phyloP scores from a whole-genome alignment of 306 rosid species.

The Trifolium repens region DNA sequence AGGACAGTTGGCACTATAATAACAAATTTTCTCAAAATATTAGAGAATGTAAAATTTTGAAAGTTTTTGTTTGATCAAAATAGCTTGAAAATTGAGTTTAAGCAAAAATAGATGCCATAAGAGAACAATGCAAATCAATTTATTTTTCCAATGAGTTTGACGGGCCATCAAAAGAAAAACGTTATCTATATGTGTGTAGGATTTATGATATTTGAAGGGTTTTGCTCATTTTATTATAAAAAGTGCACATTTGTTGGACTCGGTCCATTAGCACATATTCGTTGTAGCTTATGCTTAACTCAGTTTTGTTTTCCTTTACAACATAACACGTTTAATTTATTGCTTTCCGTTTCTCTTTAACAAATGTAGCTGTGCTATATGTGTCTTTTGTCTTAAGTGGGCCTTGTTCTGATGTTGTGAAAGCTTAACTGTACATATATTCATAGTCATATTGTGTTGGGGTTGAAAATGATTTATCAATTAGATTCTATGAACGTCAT shows the following conservation, averaged over 20 bases:
- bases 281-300: not conserved
- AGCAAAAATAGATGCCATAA: not conserved
- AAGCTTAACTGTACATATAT: not conserved
- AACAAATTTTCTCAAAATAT: conserved; percentile 1
- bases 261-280: conserved; percentile 9
- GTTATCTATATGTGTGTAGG: not conserved
- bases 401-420: conserved; percentile 12
- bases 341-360: not conserved
- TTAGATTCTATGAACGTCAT: conserved; percentile 5
- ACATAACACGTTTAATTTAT: not conserved
- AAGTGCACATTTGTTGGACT: conserved; percentile 5
- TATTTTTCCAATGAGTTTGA: conserved; percentile 8
- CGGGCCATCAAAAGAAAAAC: conserved; percentile 1
- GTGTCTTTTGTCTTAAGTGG: not conserved
- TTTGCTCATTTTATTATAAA: not conserved
- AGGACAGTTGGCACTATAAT: conserved; percentile 1
- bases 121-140: not conserved
- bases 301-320: not conserved
- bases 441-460: not conserved
- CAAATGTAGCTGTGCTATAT: not conserved
- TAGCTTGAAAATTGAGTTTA: not conserved
- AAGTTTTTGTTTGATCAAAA: conserved; percentile 8
- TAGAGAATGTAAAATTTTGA: conserved; percentile 8
- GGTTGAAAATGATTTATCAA: conserved; percentile 14
- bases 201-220: not conserved